Conservation (phyloP, 2,329 filamentous ascomycete species). For the Fusarium oligoseptatum region DNA sequence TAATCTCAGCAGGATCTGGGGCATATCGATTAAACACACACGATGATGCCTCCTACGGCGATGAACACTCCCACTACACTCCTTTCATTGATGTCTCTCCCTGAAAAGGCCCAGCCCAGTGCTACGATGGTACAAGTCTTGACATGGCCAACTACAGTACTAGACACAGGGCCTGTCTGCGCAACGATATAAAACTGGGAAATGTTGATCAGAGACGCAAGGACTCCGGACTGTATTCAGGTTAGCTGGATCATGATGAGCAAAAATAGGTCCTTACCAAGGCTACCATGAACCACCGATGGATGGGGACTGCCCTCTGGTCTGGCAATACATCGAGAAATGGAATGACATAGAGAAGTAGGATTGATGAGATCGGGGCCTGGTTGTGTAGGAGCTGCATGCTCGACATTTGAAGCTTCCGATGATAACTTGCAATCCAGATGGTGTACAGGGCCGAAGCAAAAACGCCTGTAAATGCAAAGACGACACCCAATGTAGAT, state of each 20-base stretch:
- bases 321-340: constrained; percentile 74
- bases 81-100: constrained; percentile 68
- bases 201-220: constrained; percentile 75
- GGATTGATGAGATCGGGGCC: constrained; percentile 71
- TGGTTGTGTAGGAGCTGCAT: constrained; percentile 79
- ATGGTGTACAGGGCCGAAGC: constrained; percentile 77
- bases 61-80: constrained; percentile 67
- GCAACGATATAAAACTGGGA: constrained; percentile 74
- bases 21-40: constrained; percentile 56
- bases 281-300: constrained; percentile 69
- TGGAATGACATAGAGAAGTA: constrained; percentile 75
- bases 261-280: constrained; percentile 58
- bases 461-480: constrained; percentile 73
- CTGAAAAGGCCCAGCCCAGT: constrained; percentile 70
- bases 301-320: constrained; percentile 64
- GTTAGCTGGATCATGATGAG: neutral
- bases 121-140: constrained; percentile 77
- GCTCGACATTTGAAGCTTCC: constrained; percentile 74
- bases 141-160: constrained; percentile 74
- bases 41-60: constrained; percentile 69
- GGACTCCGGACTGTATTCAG: constrained; percentile 66
- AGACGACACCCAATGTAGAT: constrained; percentile 70
- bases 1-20: neutral
- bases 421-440: constrained; percentile 76
- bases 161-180: constrained; percentile 72